These are phyloP conservation scores for Chlamydomonas incerta DNA, from an alignment of 139 green algal species.

Conservation along the genomic window DNA sequence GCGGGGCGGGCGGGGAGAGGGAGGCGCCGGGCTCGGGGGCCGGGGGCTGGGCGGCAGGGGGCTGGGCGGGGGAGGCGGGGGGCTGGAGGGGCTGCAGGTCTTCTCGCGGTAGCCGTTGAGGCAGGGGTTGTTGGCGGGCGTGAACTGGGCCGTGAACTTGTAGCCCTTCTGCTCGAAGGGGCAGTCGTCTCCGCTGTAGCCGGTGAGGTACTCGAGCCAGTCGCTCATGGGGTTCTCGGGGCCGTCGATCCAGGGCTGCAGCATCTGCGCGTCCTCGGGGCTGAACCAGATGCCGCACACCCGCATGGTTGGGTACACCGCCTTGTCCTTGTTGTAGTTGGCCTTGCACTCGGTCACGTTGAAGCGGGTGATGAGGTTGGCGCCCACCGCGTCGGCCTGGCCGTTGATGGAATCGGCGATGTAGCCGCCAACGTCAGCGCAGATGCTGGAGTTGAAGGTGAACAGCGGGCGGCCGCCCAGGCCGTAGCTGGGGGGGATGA, in stretches of 20 bases:
- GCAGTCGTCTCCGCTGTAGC: background rate
- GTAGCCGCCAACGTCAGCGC: background rate
- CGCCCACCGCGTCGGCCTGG: background rate
- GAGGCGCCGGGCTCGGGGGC: background rate
- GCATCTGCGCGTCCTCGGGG: background rate
- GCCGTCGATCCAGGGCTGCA: background rate
- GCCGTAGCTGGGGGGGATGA: background rate
- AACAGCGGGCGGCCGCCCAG: background rate
- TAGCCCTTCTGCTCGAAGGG: background rate
- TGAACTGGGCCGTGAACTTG: background rate
- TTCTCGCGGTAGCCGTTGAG: background rate
- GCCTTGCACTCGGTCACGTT: background rate
- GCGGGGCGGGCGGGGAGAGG: background rate
- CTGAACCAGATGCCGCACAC: background rate
- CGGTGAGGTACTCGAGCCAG: background rate
- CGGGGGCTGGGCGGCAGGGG: background rate
- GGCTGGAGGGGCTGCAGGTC: background rate
- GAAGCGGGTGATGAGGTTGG: background rate
- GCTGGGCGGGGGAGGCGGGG: conserved; percentile 2
- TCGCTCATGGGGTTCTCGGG: background rate
- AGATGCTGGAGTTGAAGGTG: background rate
- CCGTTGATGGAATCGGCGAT: background rate
- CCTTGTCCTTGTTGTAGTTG: background rate
- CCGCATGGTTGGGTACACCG: background rate
- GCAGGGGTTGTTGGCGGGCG: background rate